These are phyloP conservation scores for Aspergillus awamori DNA, from an alignment of 2,329 filamentous ascomycete genomes.

Conservation along the genomic window DNA sequence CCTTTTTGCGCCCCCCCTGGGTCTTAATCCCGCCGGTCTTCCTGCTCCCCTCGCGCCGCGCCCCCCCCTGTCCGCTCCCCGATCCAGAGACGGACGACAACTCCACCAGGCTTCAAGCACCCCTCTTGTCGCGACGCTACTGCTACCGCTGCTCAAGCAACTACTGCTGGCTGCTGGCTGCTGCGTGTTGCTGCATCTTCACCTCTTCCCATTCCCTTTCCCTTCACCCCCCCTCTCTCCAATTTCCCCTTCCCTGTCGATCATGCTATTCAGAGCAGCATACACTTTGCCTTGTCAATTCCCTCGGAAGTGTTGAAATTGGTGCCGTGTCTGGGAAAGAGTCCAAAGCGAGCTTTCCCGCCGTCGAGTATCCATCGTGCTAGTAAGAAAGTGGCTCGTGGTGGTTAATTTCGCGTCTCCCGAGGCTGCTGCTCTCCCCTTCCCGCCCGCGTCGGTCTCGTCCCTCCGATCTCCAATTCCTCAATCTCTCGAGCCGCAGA, in stretches of 20 bases:
- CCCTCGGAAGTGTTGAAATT: constrained; percentile 24
- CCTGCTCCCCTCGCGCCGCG: constrained; percentile 25
- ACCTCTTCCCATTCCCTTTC: constrained; percentile 1
- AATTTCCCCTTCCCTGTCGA: constrained; percentile 24
- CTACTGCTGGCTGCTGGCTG: constrained; percentile 6
- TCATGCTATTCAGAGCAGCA: constrained; percentile 26
- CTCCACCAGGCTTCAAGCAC: constrained; percentile 18
- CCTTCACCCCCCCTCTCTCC: constrained; percentile 8
- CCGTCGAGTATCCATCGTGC: constrained; percentile 5
- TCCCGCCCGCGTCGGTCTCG: constrained; percentile 27
- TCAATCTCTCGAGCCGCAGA: constrained; percentile 29
- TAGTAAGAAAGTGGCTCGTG: constrained; percentile 17
- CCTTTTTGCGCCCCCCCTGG: constrained; percentile 25
- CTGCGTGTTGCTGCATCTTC: constrained; percentile 2
- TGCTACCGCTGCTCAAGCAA: constrained; percentile 8
- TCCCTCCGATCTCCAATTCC: constrained; percentile 17
- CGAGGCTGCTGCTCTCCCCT: constrained; percentile 21
- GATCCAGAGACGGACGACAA: constrained; percentile 20
- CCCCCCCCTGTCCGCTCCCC: constrained; percentile 32
- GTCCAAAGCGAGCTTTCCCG: neutral
- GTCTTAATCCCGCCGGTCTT: constrained; percentile 21
- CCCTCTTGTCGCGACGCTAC: constrained; percentile 25
- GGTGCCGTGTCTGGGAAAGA: constrained; percentile 14
- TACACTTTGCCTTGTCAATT: constrained; percentile 26
- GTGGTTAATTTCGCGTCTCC: constrained; percentile 25